phyloP scores from a whole-genome alignment of 441 rosid genomes.

The Jatropha multifida region DNA sequence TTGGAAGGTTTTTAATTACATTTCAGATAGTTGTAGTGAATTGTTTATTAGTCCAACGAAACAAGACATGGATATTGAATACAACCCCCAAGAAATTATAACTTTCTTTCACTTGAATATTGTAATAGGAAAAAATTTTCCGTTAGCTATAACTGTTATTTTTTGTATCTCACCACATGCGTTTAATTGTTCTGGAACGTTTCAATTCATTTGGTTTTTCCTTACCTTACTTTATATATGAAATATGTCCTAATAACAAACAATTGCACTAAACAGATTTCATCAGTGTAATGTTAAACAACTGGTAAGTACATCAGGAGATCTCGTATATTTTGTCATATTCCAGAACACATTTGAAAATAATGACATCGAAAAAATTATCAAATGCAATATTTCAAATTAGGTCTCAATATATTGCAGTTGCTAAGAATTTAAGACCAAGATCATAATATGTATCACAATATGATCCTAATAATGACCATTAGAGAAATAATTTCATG shows the following conservation, averaged over 20 bases:
- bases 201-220: neutral
- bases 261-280: neutral
- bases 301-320: neutral
- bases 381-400: neutral
- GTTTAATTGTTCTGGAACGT: neutral
- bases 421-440: neutral
- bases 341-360: neutral
- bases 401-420: neutral
- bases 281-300: neutral
- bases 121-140: neutral
- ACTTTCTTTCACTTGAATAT: neutral
- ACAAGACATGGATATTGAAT: neutral
- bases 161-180: neutral
- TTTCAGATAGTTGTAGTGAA: neutral
- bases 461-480: neutral
- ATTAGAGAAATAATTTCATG: neutral
- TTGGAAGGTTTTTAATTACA: constrained; percentile 1
- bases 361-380: neutral
- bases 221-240: neutral
- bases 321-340: neutral
- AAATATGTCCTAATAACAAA: neutral
- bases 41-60: neutral
- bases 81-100: neutral
- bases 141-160: neutral
- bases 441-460: neutral